These are phyloP conservation scores for Chlorella sp. DNA, from an alignment of 139 green algal species.

Conservation along the genomic window DNA sequence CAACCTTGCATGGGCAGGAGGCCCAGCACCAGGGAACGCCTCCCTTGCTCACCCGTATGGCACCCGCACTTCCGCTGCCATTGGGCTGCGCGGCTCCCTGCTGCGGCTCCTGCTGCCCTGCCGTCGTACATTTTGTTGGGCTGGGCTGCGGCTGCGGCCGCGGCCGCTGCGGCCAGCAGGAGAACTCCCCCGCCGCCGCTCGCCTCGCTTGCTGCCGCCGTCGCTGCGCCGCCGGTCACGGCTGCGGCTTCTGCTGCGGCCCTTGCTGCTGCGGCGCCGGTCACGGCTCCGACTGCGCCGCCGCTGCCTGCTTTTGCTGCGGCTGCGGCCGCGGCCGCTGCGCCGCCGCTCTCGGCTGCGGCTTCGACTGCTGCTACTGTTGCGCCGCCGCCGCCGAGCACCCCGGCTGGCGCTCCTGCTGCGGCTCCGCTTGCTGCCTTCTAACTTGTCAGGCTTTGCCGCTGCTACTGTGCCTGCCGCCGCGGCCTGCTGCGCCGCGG, in stretches of 20 bases:
- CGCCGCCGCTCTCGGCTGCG: not conserved
- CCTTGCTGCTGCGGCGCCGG: not conserved
- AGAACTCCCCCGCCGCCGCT: not conserved
- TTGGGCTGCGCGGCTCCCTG: not conserved
- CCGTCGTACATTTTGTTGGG: not conserved
- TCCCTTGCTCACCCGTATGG: not conserved
- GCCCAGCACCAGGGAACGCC: not conserved
- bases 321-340: not conserved
- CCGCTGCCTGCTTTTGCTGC: not conserved
- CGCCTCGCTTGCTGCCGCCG: not conserved
- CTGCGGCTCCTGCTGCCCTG: not conserved
- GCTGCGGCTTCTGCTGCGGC: conserved; percentile 3
- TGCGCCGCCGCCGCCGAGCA: too few species aligned
- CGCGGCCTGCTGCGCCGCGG: not conserved
- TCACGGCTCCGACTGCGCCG: not conserved
- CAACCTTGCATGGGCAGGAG: not conserved
- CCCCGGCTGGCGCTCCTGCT: too few species aligned
- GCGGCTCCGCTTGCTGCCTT: not conserved
- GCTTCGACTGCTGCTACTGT: too few species aligned
- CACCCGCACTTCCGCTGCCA: not conserved
- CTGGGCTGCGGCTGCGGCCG: not conserved
- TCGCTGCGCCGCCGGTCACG: not conserved
- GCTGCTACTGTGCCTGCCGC: not conserved
- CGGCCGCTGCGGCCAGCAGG: not conserved
- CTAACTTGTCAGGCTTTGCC: not conserved